Evolutionary conservation across 2,329 filamentous ascomycete species (phyloP).

Genomic region (Myriosclerotinia scirpicola): DNA sequence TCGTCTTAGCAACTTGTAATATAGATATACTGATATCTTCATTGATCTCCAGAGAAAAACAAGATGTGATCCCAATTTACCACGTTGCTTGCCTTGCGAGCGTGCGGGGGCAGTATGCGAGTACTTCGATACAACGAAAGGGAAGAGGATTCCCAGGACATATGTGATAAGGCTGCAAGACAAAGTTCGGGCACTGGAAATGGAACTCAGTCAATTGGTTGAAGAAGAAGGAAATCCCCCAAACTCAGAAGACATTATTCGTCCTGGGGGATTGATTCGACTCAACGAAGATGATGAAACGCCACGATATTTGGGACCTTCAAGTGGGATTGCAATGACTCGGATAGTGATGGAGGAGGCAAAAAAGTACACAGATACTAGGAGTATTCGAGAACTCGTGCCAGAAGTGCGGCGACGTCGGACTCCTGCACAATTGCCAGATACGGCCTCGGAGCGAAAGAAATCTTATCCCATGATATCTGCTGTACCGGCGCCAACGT

Average conservation of each 20-base stretch:
- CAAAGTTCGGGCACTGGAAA: slow-evolving; percentile 77
- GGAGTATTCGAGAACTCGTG: slow-evolving; percentile 89
- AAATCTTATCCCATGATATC: slow-evolving; percentile 93
- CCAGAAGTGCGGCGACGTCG: slow-evolving; percentile 67
- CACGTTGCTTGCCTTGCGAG: slow-evolving; percentile 89
- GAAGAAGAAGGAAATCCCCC: slow-evolving; percentile 71
- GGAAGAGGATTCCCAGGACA: slow-evolving; percentile 79
- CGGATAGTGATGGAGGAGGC: slow-evolving; percentile 94
- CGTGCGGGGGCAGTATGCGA: slow-evolving; percentile 89
- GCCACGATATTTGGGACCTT: slow-evolving; percentile 85
- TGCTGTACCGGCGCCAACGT: slow-evolving; percentile 70
- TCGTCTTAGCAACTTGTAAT: slow-evolving; percentile 43
- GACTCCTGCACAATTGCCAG: slow-evolving; percentile 66
- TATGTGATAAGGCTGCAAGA: slow-evolving; percentile 94
- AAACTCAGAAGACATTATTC: slow-evolving; percentile 80
- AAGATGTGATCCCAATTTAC: slow-evolving; percentile 88
- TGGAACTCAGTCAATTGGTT: slow-evolving; percentile 75
- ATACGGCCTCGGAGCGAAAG: slow-evolving; percentile 56
- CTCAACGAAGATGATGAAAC: slow-evolving; percentile 83
- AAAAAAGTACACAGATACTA: slow-evolving; percentile 87
- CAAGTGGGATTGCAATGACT: slow-evolving; percentile 93
- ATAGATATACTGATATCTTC: slow-evolving; percentile 26
- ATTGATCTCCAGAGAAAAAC: slow-evolving; percentile 71
- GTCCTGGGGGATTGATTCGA: slow-evolving; percentile 80
- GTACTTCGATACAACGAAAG: slow-evolving; percentile 89